A percentile compares a stretch with the other conserved stretches of the same genome.
Evolutionary conservation across 2,329 filamentous ascomycete species (phyloP).

Genomic region (Colletotrichum limetticola): DNA sequence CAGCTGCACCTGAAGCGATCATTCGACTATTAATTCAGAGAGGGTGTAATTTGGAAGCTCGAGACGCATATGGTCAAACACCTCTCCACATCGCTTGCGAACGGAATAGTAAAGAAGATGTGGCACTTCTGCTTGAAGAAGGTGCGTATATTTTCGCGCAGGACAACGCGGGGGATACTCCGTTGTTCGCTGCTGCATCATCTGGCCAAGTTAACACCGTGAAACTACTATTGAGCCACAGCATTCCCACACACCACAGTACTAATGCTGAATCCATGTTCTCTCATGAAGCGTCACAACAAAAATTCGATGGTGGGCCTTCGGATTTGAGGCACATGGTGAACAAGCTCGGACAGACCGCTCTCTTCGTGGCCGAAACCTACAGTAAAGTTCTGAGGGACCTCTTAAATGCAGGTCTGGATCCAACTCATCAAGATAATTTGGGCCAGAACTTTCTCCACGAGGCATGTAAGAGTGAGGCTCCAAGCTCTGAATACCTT

Average conservation of each 20-base stretch:
- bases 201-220: no score
- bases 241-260: not conserved
- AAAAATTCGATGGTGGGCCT: no score
- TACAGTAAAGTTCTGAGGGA: rapidly evolving
- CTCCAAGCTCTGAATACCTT: rapidly evolving
- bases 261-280: no score
- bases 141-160: not conserved
- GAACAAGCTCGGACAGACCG: not conserved
- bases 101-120: not conserved
- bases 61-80: not conserved
- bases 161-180: rapidly evolving
- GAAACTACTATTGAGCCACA: not conserved
- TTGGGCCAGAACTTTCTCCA: not conserved
- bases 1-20: no score
- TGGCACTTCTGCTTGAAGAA: not conserved
- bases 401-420: not conserved
- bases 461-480: rapidly evolving
- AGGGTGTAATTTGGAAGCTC: no score
- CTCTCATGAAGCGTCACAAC: no score
- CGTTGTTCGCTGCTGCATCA: not conserved
- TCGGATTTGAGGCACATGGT: no score
- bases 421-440: not conserved
- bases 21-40: no score
- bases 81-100: not conserved
- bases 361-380: not conserved